Percentiles rank a stretch among this genome's conserved stretches.
Evolutionary conservation across 1,139 yeast genomes (phyloP).

Genomic region (Suhomyces yuchorum): DNA sequence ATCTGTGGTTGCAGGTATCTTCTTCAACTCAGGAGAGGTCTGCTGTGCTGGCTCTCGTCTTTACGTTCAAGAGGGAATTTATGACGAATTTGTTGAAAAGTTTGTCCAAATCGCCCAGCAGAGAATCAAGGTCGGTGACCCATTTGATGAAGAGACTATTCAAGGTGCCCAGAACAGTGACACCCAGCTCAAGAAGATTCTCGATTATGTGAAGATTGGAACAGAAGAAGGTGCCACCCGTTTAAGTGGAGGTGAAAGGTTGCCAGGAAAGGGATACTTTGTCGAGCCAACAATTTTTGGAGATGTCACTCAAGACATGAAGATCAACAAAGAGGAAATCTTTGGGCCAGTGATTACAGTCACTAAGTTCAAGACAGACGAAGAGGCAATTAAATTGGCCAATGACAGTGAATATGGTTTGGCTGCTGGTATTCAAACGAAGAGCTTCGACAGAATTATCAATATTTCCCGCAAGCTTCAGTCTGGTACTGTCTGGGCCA

Average conservation of each 20-base stretch:
- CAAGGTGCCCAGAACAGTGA: conserved; percentile 26
- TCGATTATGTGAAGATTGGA: conserved; percentile 19
- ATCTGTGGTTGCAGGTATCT: conserved; percentile 22
- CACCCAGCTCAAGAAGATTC: conserved; percentile 23
- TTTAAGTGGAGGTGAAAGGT: conserved; percentile 27
- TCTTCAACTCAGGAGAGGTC: conserved; percentile 27
- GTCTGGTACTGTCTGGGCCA: conserved; percentile 33
- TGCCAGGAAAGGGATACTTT: conserved; percentile 28
- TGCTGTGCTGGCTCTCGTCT: conserved; percentile 28
- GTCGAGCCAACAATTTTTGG: conserved; percentile 32
- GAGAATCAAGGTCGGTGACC: conserved; percentile 18
- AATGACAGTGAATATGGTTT: conserved; percentile 22
- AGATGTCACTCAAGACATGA: conserved; percentile 29
- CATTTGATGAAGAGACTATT: conserved; percentile 21
- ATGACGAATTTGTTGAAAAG: conserved; percentile 22
- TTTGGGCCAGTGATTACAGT: conserved; percentile 34
- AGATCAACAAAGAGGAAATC: conserved; percentile 31
- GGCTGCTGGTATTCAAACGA: conserved; percentile 16
- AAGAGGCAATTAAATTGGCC: conserved; percentile 29
- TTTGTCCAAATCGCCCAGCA: conserved; percentile 21
- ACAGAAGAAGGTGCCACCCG: conserved; percentile 25
- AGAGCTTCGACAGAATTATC: conserved; percentile 47
- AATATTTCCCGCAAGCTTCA: conserved; percentile 27
- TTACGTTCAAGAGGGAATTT: conserved; percentile 24
- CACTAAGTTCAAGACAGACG: conserved; percentile 30